Percentiles rank a stretch among this genome's conserved stretches.
Evolutionary conservation across 805 yeast species (phyloP).

Genomic region (Pichia scutulata): DNA sequence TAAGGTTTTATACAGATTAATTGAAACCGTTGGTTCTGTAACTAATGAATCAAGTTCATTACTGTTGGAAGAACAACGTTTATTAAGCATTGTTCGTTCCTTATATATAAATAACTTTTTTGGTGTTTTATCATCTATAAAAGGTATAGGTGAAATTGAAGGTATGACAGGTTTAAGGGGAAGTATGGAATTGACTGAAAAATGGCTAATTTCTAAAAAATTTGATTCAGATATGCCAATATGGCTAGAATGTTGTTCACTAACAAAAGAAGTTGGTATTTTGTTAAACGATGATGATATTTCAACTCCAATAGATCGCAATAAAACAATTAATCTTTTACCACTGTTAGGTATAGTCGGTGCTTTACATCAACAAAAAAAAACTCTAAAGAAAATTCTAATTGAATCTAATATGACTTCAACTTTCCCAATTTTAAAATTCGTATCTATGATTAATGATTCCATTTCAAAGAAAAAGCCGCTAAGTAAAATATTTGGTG

Average conservation of each 20-base stretch:
- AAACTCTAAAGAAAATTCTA: constrained; percentile 9
- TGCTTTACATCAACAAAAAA: constrained; percentile 9
- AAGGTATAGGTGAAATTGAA: constrained; percentile 23
- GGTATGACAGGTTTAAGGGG: constrained; percentile 14
- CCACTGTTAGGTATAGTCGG: constrained; percentile 7
- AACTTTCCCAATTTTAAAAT: constrained; percentile 8
- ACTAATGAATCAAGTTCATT: neutral
- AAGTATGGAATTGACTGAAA: constrained; percentile 10
- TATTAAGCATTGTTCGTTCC: constrained; percentile 8
- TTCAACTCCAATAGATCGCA: neutral
- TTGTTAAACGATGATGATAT: neutral
- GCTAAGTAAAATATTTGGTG: constrained; percentile 7
- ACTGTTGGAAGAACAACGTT: constrained; percentile 25
- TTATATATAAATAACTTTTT: constrained; percentile 11
- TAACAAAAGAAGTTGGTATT: constrained; percentile 10
- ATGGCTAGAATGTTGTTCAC: constrained; percentile 4
- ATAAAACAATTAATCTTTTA: neutral
- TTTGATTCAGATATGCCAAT: constrained; percentile 1
- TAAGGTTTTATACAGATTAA: constrained; percentile 36
- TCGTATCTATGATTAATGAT: constrained; percentile 1
- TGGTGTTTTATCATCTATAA: constrained; percentile 9
- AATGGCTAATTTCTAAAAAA: constrained; percentile 5
- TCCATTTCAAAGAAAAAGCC: neutral
- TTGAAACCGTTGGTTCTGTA: constrained; percentile 24
- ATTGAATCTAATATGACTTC: constrained; percentile 13